These are phyloP conservation scores for Hysterangium stoloniferum DNA, from an alignment of 768 basidiomycete genomes.

Conservation along the genomic window DNA sequence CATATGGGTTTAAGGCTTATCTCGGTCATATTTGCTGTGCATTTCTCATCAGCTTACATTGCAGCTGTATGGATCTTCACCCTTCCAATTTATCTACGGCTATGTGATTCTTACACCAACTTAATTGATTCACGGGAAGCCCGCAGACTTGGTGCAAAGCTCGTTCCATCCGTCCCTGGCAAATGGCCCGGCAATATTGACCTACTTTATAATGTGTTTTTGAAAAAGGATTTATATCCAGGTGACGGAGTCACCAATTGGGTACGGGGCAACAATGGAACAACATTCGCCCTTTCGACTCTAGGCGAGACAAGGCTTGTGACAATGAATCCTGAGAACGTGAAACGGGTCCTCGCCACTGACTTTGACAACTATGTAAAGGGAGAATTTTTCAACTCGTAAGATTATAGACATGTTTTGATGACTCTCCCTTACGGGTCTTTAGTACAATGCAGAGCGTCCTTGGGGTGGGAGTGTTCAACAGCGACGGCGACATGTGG, in stretches of 20 bases:
- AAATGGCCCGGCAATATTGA: conserved; percentile 76
- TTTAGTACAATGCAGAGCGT: conserved; percentile 34
- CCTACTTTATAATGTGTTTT: conserved; percentile 42
- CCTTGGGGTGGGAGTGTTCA: conserved; percentile 61
- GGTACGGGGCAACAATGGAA: not conserved
- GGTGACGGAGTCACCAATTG: conserved; percentile 27
- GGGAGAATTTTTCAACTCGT: conserved; percentile 8
- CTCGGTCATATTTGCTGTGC: not conserved
- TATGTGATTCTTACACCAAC: conserved; percentile 20
- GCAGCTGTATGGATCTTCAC: not conserved
- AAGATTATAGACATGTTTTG: not conserved
- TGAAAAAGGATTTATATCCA: conserved; percentile 42
- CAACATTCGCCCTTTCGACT: not conserved
- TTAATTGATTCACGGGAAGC: conserved; percentile 37
- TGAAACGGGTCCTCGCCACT: conserved; percentile 42
- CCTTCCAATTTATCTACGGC: not conserved
- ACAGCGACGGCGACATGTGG: conserved; percentile 55
- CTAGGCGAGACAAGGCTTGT: conserved; percentile 19
- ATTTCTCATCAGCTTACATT: not conserved
- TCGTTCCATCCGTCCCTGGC: conserved; percentile 53
- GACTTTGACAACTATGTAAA: conserved; percentile 36
- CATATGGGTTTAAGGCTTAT: not conserved
- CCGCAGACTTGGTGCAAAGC: conserved; percentile 39
- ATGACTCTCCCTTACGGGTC: conserved; percentile 6
- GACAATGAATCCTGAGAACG: conserved; percentile 38